These are phyloP conservation scores for Globisporangium uncinulatum DNA, from an alignment of 352 stramenopile genomes.

Conservation along the genomic window DNA sequence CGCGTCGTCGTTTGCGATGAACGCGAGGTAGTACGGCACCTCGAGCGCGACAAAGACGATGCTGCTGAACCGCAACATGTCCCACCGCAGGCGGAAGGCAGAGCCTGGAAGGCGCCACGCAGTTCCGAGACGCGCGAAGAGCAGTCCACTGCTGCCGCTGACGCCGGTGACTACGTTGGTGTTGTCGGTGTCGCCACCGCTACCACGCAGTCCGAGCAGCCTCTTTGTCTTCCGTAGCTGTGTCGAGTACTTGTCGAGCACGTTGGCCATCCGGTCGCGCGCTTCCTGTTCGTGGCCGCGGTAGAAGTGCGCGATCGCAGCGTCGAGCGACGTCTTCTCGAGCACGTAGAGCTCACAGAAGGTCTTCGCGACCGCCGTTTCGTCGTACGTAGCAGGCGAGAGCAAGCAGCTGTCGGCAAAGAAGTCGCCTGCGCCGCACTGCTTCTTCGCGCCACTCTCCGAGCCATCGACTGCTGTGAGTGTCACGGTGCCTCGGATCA, in stretches of 20 bases:
- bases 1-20: constrained; percentile 48
- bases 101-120: constrained; percentile 47
- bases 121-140: constrained; percentile 4
- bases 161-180: not conserved
- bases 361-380: constrained; percentile 66
- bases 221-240: constrained; percentile 78
- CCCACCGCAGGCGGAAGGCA: constrained; percentile 46
- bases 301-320: constrained; percentile 48
- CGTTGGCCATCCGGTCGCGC: constrained; percentile 30
- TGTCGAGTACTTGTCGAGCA: constrained; percentile 46
- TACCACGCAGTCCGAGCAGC: constrained; percentile 41
- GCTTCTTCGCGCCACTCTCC: constrained; percentile 30
- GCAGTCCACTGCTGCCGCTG: constrained; percentile 5
- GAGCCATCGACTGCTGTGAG: constrained; percentile 46
- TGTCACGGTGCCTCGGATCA: constrained; percentile 48
- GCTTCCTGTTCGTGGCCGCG: constrained; percentile 23
- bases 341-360: constrained; percentile 83
- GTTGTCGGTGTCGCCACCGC: constrained; percentile 16
- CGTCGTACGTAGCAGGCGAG: constrained; percentile 48
- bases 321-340: constrained; percentile 56
- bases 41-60: constrained; percentile 58
- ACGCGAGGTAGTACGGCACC: constrained; percentile 65
- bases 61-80: constrained; percentile 30
- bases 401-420: constrained; percentile 65
- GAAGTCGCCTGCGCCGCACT: constrained; percentile 60